Base-by-base conservation (phyloP, 2,329 filamentous ascomycete species). In the Mycosphaerella arachidis region DNA sequence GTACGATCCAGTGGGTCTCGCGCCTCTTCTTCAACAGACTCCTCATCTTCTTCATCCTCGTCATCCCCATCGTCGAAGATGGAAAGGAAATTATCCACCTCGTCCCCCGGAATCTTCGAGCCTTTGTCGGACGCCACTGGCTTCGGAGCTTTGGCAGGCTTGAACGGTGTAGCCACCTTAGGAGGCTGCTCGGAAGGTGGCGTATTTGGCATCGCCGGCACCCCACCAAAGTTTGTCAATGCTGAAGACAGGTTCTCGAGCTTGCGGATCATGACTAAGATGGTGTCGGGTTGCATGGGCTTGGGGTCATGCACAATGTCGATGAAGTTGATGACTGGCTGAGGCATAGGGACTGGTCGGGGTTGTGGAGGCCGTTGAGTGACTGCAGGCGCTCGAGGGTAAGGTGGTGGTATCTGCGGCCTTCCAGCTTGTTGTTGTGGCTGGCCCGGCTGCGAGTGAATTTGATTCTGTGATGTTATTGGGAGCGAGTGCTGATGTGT, bases 191-290 rank as follows among this genome's bases (percentile, higher is more conserved):
- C 48, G 20, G 55, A 57, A 31, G 59, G 59, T 6, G 64, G 63
- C 29, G 61, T 63, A 12, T 59, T 43, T 40, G 65, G 54, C 13
- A 64, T 56, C 10, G 61, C 52, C 13, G 66, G 65, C 20, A 69
- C 64, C 31, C 69, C 68, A 40, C 69, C 69, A 43, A 72, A 71
- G 30, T 65, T 64, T 6, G 64, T 68, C 24, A 72, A 60, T 13
- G 68, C 65, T 5, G 56, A 48, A 18, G 69, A 71, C 45, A 71
- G 57, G 29, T 59, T 60, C 31, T 68, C 58, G 2, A 71, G 61
- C 57, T 67, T 70, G 10, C 65, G 58, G 13, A 69, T 61, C 66
- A 71, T 71, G 20, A 66, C 57, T 12, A 56, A 55, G 13, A 71
- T 61, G 6, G 67, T 67, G 50, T 65, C 58, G 29, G 61, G 63